These are phyloP conservation scores for Bisporella sp. DNA, from an alignment of 2,329 filamentous ascomycete genomes.

Conservation along the genomic window DNA sequence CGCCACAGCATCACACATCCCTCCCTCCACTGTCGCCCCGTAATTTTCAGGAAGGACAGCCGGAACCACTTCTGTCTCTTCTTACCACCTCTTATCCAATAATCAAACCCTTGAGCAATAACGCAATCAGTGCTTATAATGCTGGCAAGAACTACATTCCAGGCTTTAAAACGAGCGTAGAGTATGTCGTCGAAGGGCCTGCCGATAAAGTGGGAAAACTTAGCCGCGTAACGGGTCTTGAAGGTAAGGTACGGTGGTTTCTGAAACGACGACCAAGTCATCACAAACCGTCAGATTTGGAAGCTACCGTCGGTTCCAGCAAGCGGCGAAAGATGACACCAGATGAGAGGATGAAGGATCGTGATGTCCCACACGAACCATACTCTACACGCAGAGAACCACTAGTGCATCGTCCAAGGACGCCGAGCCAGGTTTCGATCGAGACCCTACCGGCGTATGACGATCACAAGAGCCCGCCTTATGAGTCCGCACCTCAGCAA, in stretches of 20 bases:
- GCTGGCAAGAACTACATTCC: slow-evolving; percentile 87
- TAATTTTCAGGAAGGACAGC: slow-evolving; percentile 32
- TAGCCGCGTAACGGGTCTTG: slow-evolving; percentile 78
- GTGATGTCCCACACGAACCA: slow-evolving; percentile 26
- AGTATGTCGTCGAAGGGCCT: slow-evolving; percentile 84
- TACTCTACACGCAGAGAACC: slow-evolving; percentile 19
- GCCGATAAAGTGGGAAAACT: slow-evolving; percentile 81
- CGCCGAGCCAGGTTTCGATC: slow-evolving; percentile 30
- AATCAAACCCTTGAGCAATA: slow-evolving; percentile 76
- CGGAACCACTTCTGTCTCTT: slow-evolving; percentile 78
- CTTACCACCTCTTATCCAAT: slow-evolving; percentile 84
- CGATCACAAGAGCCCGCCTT: slow-evolving; percentile 66
- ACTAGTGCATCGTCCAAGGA: slow-evolving; percentile 22
- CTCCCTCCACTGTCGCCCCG: slow-evolving; percentile 29
- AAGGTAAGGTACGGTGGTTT: slow-evolving; percentile 81
- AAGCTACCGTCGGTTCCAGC: slow-evolving; percentile 38
- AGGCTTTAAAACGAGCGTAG: slow-evolving; percentile 79
- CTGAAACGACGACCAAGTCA: slow-evolving; percentile 41
- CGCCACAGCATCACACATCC: slow-evolving; percentile 30
- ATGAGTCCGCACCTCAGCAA: slow-evolving; percentile 49
- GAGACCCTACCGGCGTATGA: slow-evolving; percentile 83
- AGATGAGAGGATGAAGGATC: slow-evolving; percentile 27
- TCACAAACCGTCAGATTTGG: slow-evolving; percentile 35
- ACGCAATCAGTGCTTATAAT: slow-evolving; percentile 78
- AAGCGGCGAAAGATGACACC: slow-evolving; percentile 53